These are phyloP conservation scores for Protostelium mycophagum DNA, from an alignment of 78 protist species.

Conservation along the genomic window DNA sequence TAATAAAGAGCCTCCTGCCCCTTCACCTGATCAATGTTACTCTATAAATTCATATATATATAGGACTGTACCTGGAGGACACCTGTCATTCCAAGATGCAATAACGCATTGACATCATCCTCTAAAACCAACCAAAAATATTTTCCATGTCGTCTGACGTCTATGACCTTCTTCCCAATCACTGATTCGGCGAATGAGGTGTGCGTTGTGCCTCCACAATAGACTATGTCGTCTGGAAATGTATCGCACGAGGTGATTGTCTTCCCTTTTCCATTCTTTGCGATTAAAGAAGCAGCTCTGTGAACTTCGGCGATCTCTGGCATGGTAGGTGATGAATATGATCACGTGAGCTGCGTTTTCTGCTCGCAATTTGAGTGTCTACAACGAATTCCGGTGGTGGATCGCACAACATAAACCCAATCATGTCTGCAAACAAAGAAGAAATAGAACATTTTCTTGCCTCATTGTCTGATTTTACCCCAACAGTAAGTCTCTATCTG, in stretches of 20 bases:
- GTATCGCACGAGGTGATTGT: neutral
- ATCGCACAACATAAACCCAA: no score
- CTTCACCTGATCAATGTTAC: neutral
- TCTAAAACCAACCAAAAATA: neutral
- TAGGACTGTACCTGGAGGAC: neutral
- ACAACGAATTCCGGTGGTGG: no score
- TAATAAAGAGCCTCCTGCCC: neutral
- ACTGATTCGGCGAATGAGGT: neutral
- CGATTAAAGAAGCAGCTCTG: neutral
- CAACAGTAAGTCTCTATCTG: neutral
- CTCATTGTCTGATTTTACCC: neutral
- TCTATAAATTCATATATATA: neutral
- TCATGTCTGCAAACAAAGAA: no score
- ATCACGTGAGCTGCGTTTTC: no score
- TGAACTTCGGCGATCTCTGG: neutral
- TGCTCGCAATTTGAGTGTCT: no score
- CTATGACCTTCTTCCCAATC: neutral
- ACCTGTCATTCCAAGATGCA: neutral
- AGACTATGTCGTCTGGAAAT: neutral
- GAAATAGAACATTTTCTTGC: neutral
- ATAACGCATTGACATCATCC: neutral
- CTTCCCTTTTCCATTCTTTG: neutral
- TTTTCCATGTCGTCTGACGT: neutral
- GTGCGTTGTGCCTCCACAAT: neutral
- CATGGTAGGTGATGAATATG: no score